Evolutionary conservation across 306 rosid genomes (phyloP), one percentile per base, ranked within the genome.

Genomic region (Abrus pulchellus): DNA sequence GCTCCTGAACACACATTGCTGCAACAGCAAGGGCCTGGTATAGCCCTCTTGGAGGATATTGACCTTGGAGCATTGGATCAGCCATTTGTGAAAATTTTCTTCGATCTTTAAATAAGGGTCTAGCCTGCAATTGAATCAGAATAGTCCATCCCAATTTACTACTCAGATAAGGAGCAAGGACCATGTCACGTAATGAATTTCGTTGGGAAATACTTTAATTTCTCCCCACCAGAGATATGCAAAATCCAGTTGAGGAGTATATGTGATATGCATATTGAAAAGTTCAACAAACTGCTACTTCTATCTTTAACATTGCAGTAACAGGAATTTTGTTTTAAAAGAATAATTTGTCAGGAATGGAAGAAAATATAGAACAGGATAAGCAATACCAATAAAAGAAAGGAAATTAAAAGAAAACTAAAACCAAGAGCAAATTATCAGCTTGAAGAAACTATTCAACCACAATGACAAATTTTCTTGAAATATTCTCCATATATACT

Each of bases 21-120:
- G 96, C 98, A 78, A 95, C 90, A 10, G 99, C 99, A 65, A 95
- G 97, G 48, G 98, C 99, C 88, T 95, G 99, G 83, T 90, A 93
- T 76, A 95, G 72, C 28, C 99, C 98, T 85, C 98, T 90, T 43
- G 84, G 20, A 76, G 99, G 99, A 81, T 85, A 91, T 77, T 93
- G 99, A 61, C 99, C 97, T 84, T 88, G 90, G 28, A 95, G 97
- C 90, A 33, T 49, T 14, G 99, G 97, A 88, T 95, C 99, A 1
- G 96, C 99, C 98, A 95, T 91, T 86, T 89, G 96, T 0, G 93
- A 89, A 80, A 95, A 88, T 68, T 88, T 95, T 78, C 81, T 82
- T 57, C 93, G 82, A 61, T 90, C 99, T 63, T 89, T 95, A 38
- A 95, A 91, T 87, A 93, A 78, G 43, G 99, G 94, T 75, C 92